phyloP scores from a whole-genome alignment of 371 early-diverging fungal species.

The Mortierella sp. region DNA sequence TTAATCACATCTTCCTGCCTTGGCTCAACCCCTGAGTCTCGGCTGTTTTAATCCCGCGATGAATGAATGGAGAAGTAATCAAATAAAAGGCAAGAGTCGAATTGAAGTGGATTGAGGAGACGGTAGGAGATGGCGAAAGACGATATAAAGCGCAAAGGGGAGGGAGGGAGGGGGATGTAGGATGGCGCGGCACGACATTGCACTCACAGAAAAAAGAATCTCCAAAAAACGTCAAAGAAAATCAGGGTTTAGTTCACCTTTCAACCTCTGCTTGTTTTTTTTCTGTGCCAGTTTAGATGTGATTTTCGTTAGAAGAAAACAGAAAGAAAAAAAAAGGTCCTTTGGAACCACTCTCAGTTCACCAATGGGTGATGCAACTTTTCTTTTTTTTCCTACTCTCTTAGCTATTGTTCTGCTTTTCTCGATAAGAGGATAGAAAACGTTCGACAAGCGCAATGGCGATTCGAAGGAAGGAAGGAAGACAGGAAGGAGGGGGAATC shows the following conservation, averaged over 20 bases:
- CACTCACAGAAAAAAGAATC: not conserved
- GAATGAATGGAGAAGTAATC: too few relatives aligned
- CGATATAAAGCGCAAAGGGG: too few relatives aligned
- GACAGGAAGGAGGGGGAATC: too few relatives aligned
- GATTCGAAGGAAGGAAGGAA: not conserved
- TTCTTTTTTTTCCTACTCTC: not conserved
- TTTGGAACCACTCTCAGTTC: not conserved
- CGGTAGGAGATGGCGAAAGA: not conserved
- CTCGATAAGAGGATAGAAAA: not conserved
- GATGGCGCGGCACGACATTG: too few relatives aligned
- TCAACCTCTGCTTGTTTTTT: not conserved
- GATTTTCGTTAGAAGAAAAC: not conserved
- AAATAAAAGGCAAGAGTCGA: too few relatives aligned
- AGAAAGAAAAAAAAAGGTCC: not conserved
- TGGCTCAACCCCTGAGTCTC: too few relatives aligned
- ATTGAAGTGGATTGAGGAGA: not conserved
- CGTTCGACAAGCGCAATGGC: not conserved
- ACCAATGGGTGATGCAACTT: not conserved
- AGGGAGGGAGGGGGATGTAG: too few relatives aligned
- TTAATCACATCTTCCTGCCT: too few relatives aligned
- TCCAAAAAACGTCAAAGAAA: not conserved
- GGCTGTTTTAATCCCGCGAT: too few relatives aligned
- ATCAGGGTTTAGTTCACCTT: not conserved
- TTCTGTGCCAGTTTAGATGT: not conserved
- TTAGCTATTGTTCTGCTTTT: not conserved